Evolutionary conservation across 352 stramenopile species (phyloP), one percentile per base, ranked within the genome.

Genomic region (Thalassiosira pacifica): DNA sequence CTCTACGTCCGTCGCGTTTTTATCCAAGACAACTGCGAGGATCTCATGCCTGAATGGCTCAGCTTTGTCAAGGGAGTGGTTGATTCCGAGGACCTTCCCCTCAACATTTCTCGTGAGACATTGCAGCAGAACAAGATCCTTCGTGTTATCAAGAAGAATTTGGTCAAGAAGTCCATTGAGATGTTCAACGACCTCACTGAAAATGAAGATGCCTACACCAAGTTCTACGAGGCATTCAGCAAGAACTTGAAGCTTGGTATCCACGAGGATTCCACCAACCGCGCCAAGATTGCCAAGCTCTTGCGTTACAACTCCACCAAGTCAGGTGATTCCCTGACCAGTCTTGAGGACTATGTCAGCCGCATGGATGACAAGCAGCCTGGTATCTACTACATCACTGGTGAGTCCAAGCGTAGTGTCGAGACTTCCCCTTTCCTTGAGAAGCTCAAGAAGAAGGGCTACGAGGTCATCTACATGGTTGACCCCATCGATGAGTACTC

Each of bases 51-150:
- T 31, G 98, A 99, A 92, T 99, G 98, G 95, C 93, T 99, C 59
- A 96, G 94, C 79, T 99, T 99, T 90, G 94, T 99, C 75, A 98
- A 99, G 95, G 98, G 98, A 93, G 97, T 99, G 67, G 98, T 99
- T n/a, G 98, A 99, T 92, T 99, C 96, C 74, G 98, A 99, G 91
- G 98, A 99, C 93, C 92, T 99, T 84, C 98, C 98, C 48, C 94
- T 99, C 16, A 99, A 99, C 96, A 99, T 99, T 90, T 99, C 98
- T 73, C 97, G 98, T 96, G 98, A 99, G 91, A 99, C 97, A 48
- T 96, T 99, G 59, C 98, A 99, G 94, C 98, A 99, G 93, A 99
- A 99, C 97, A 99, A 99, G 96, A 99, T 99, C 89, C 93, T 99
- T 69, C 96, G 97, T 76, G 98, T 99, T 76, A 99, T 99, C 93